phyloP scores from a whole-genome alignment of 2,329 filamentous ascomycete genomes.

The Exophiala calicioides region DNA sequence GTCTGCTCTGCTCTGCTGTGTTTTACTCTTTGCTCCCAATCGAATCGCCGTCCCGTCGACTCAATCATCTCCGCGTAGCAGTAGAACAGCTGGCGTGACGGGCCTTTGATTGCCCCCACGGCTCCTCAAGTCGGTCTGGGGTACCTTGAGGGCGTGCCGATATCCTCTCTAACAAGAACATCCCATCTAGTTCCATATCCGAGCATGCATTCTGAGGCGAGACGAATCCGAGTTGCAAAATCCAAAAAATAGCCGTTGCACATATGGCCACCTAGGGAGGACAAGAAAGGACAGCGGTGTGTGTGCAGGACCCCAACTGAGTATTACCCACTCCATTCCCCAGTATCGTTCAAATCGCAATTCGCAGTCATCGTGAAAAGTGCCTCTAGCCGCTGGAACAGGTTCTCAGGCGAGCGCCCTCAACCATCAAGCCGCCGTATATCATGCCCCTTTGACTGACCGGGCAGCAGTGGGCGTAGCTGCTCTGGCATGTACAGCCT shows the following conservation, averaged over 20 bases:
- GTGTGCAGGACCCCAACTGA: background rate
- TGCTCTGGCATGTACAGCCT: too few relatives aligned
- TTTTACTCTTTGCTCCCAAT: background rate
- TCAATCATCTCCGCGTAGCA: too few relatives aligned
- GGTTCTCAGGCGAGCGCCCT: background rate
- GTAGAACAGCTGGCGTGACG: too few relatives aligned
- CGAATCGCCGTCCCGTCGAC: too few relatives aligned
- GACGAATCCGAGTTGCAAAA: conserved; percentile 15
- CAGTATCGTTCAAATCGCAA: too few relatives aligned
- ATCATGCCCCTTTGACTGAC: background rate
- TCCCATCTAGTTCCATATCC: too few relatives aligned
- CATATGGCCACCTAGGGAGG: background rate
- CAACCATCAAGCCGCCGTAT: background rate
- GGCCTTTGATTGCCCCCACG: too few relatives aligned
- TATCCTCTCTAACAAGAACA: too few relatives aligned
- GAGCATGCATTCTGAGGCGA: background rate
- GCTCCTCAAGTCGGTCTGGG: too few relatives aligned
- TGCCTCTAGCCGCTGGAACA: background rate
- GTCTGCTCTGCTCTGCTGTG: background rate
- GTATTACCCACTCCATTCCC: background rate
- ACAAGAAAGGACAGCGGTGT: conserved; percentile 1
- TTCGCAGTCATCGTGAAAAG: background rate
- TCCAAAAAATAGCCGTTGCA: conserved; percentile 13
- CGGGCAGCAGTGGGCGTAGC: too few relatives aligned
- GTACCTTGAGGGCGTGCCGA: too few relatives aligned